A percentile compares a stretch with the other conserved stretches of the same genome.
Evolutionary conservation across 2,329 filamentous ascomycete genomes (phyloP).

Genomic region (Fusarium neocosmosporiellum): DNA sequence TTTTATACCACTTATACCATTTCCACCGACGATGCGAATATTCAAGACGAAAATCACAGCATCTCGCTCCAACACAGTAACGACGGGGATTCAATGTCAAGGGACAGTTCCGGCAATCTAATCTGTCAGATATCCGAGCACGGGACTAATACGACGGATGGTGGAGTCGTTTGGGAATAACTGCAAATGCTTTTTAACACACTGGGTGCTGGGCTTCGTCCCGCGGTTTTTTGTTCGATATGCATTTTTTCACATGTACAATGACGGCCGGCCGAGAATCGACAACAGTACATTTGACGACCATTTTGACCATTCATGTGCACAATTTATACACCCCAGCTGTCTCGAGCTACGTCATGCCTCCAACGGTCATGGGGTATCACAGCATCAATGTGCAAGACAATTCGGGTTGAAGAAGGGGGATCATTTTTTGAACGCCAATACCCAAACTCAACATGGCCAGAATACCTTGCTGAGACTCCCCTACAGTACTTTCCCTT

Average conservation of each 20-base stretch:
- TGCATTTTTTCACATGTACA: neutral
- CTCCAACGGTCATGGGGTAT: neutral
- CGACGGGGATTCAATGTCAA: neutral
- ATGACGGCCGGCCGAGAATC: neutral
- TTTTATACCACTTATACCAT: neutral
- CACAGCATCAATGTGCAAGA: neutral
- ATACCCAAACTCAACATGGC: neutral
- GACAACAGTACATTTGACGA: slow-evolving; percentile 3
- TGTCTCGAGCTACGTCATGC: neutral
- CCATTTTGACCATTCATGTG: slow-evolving; percentile 7
- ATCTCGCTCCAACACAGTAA: neutral
- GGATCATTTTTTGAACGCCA: slow-evolving; percentile 18
- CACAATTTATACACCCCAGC: neutral
- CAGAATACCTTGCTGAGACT: slow-evolving; percentile 2
- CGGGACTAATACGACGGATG: neutral
- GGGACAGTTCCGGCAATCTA: neutral
- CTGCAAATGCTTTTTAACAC: neutral
- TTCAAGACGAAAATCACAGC: neutral
- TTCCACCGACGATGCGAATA: neutral
- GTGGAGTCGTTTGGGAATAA: neutral
- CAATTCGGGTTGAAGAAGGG: slow-evolving; percentile 5
- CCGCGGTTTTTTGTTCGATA: neutral
- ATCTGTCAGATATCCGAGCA: neutral
- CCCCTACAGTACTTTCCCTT: neutral
- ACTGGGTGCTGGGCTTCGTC: neutral